phyloP scores from a whole-genome alignment of 1,284 basidiomycete species.

The Tetrapyrgos nigripes region DNA sequence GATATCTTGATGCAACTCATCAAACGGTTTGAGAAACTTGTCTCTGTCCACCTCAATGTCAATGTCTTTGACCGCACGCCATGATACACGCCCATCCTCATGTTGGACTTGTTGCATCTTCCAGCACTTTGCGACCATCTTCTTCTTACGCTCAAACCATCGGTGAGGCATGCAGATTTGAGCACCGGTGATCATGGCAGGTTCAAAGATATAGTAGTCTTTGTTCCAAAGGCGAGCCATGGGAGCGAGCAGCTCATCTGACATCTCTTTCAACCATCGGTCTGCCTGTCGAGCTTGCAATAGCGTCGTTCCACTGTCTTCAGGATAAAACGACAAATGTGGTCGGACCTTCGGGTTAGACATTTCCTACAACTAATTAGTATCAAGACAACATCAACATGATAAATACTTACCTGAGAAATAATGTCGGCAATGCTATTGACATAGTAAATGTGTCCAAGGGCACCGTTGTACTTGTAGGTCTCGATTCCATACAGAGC shows the following conservation, averaged over 20 bases:
- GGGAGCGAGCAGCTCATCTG: slow-evolving; percentile 12
- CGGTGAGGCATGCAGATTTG: slow-evolving; percentile 1
- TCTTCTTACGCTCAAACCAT: not conserved
- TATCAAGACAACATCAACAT: not conserved
- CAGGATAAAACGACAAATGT: slow-evolving; percentile 17
- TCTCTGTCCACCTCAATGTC: not conserved
- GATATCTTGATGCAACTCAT: not conserved
- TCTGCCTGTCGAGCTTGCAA: slow-evolving; percentile 14
- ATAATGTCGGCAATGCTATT: slow-evolving; percentile 37
- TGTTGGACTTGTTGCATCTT: not conserved
- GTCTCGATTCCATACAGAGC: slow-evolving; percentile 37
- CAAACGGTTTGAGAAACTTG: not conserved
- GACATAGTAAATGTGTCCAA: slow-evolving; percentile 41
- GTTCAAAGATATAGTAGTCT: slow-evolving; percentile 3
- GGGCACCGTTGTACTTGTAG: slow-evolving; percentile 33
- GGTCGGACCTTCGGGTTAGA: slow-evolving; percentile 18
- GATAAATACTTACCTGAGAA: slow-evolving; percentile 31
- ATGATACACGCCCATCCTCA: no score
- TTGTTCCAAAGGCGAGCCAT: slow-evolving; percentile 1
- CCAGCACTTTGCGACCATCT: slow-evolving; percentile 1
- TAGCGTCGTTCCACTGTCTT: slow-evolving; percentile 9
- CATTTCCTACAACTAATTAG: slow-evolving; percentile 32
- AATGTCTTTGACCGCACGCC: no score
- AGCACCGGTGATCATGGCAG: not conserved
- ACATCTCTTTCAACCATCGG: slow-evolving; percentile 15